Evolutionary conservation across 768 basidiomycete genomes (phyloP).

Genomic region (Lentinula guzmanii): DNA sequence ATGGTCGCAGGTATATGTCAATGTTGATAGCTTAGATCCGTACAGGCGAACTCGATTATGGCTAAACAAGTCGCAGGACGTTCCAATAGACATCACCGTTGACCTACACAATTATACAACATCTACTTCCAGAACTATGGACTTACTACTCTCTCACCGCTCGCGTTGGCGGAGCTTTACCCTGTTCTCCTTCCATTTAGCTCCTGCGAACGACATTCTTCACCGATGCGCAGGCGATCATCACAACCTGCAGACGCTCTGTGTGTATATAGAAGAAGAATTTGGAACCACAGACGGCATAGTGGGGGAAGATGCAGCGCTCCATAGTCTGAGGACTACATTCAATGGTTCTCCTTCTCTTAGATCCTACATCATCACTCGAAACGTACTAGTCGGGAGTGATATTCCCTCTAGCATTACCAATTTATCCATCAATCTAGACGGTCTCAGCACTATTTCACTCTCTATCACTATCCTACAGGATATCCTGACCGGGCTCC

Average conservation of each 20-base stretch:
- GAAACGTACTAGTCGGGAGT: conserved; percentile 24
- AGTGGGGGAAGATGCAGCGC: conserved; percentile 14
- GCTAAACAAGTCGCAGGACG: conserved; percentile 40
- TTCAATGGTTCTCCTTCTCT: conserved; percentile 29
- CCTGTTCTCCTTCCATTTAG: conserved; percentile 30
- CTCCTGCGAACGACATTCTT: conserved; percentile 33
- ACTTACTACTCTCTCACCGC: conserved; percentile 30
- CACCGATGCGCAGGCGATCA: conserved; percentile 26
- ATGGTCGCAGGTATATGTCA: conserved; percentile 53
- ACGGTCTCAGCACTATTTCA: conserved; percentile 13
- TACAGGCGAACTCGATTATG: conserved; percentile 39
- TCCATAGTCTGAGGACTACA: conserved; percentile 16
- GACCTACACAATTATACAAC: conserved; percentile 24
- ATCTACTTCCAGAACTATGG: conserved; percentile 28
- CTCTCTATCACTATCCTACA: conserved; percentile 21
- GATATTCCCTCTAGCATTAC: conserved; percentile 27
- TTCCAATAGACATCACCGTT: conserved; percentile 40
- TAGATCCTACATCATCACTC: conserved; percentile 23
- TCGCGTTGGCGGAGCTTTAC: conserved; percentile 39
- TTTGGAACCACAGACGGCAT: conserved; percentile 15
- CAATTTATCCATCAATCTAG: conserved; percentile 26
- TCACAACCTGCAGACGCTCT: conserved; percentile 28
- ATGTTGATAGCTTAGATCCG: conserved; percentile 37
- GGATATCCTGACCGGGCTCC: conserved; percentile 30
- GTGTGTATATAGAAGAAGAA: conserved; percentile 24